phyloP scores from a whole-genome alignment of 352 stramenopile genomes.

The Globisporangium cystogenes region DNA sequence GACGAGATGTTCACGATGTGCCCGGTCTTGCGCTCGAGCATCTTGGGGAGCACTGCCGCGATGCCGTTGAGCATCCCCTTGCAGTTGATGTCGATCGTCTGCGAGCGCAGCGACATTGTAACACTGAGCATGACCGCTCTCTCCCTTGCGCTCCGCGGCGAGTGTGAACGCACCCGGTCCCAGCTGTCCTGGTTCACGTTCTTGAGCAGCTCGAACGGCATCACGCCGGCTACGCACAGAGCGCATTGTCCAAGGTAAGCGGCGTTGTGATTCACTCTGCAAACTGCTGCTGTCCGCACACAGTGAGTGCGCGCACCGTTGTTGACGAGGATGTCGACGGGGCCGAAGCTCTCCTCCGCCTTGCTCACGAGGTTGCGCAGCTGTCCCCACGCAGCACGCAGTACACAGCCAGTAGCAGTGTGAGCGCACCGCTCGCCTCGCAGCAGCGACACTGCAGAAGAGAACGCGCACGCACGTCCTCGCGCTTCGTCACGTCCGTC shows the following conservation, averaged over 20 bases:
- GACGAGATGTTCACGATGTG: slow-evolving; percentile 89
- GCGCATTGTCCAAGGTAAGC: not conserved
- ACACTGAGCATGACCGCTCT: not conserved
- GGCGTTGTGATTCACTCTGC: not conserved
- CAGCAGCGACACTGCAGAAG: not conserved
- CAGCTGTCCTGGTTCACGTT: slow-evolving; percentile 90
- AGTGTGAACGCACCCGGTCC: slow-evolving; percentile 34
- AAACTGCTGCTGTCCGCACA: not conserved
- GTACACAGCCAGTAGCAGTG: not conserved
- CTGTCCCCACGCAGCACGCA: slow-evolving; percentile 4
- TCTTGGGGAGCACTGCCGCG: slow-evolving; percentile 60
- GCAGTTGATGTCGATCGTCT: slow-evolving; percentile 92
- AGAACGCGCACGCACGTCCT: slow-evolving; percentile 28
- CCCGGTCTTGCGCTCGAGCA: slow-evolving; percentile 65
- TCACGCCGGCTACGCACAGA: slow-evolving; percentile 71
- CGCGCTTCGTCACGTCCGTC: slow-evolving; percentile 67
- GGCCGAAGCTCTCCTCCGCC: slow-evolving; percentile 54
- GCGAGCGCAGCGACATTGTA: not conserved
- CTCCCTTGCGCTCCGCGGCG: not conserved
- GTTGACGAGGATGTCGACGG: slow-evolving; percentile 89
- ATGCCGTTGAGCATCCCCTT: slow-evolving; percentile 90
- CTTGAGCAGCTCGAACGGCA: slow-evolving; percentile 91
- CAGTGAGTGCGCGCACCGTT: slow-evolving; percentile 32
- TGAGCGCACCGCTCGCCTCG: no score
- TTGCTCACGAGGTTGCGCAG: slow-evolving; percentile 53